These are phyloP conservation scores for Cylindrodendrum hubeiense DNA, from an alignment of 2,329 filamentous ascomycete genomes.

Conservation along the genomic window DNA sequence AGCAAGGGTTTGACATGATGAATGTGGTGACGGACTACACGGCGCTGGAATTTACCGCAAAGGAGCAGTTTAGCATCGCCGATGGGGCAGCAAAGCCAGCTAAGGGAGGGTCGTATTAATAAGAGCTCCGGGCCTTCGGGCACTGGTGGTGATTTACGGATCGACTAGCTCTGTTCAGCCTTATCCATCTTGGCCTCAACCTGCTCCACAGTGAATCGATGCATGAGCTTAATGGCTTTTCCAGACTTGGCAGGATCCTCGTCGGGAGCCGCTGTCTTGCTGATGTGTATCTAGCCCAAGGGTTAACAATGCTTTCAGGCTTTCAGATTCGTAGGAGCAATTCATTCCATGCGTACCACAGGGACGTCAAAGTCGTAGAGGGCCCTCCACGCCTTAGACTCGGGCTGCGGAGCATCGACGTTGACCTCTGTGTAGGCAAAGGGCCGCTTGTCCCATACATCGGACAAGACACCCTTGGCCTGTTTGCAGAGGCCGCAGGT, in stretches of 20 bases:
- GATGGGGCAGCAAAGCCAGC: constrained; percentile 54
- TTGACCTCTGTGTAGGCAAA: constrained; percentile 80
- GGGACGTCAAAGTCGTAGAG: constrained; percentile 87
- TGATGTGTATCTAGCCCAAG: constrained; percentile 70
- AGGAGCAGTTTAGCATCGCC: constrained; percentile 60
- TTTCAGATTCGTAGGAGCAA: neutral
- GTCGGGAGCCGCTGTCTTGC: constrained; percentile 63
- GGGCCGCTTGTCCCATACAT: constrained; percentile 74
- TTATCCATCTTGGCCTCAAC: constrained; percentile 77
- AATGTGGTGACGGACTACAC: constrained; percentile 68
- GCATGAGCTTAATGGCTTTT: constrained; percentile 80
- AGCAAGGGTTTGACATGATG: constrained; percentile 73
- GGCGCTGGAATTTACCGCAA: constrained; percentile 59
- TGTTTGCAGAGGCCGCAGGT: constrained; percentile 79
- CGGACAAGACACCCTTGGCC: constrained; percentile 75
- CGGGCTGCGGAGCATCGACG: constrained; percentile 76
- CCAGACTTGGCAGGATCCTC: constrained; percentile 67
- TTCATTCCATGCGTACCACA: constrained; percentile 67
- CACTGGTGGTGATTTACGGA: neutral
- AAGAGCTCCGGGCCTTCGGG: neutral
- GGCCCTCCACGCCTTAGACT: constrained; percentile 75
- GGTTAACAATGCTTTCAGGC: neutral
- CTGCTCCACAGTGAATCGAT: constrained; percentile 77
- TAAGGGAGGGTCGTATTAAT: constrained; percentile 57
- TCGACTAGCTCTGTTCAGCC: constrained; percentile 53